Base-by-base conservation (phyloP, 1,139 yeast species). In the Suhomyces panamericanus region DNA sequence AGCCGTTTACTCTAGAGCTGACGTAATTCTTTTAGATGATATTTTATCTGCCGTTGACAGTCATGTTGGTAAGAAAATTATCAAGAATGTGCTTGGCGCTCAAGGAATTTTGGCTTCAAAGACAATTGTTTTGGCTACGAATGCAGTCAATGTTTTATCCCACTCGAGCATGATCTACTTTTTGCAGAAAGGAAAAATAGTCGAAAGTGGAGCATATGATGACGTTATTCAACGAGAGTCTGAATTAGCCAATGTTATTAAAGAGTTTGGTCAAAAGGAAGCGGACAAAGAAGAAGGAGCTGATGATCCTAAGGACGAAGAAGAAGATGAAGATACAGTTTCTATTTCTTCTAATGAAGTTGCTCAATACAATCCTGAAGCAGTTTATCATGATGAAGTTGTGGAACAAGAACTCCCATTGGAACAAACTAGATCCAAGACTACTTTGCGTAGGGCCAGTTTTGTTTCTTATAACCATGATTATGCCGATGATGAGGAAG, bases 301-400 rank as follows among this genome's bases (percentile, higher is more conserved):
- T 13, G 49, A 46, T 6, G 60, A 58, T 6, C 57, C 51, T 12
- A 55, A 50, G 9, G 53, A 49, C 12, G 52, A 41, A 22, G 48
- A 41, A n/a, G 49, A 29, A n/a, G 57, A 66, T 26, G 37, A 62
- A 69, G 58, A 70, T 70, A 69, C 49, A 59, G 75, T 6, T 70
- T 70, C 39, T 74, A 72, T 49, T 30, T 33, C 36, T 20, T 42
- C 44, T 1, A 22, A 43, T 15, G 48, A 38, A 8, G 42, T 44
- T 8, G 38, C 37, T 11, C 35, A 32, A 17, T 44, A 40, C 14
- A 17, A 34, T 8, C 44, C 47, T 3, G 42, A 35, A 32, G 34
- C 32, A 2, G 34, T 22, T n/a, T 12, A 13, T 20, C 35, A 35
- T 27, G 30, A 17, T 11, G 42, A 38, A 12, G 28, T 30, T 6